A percentile compares a stretch with the other conserved stretches of the same genome.
phyloP scores from a whole-genome alignment of 2,329 filamentous ascomycete genomes.

The Clonostachys chloroleuca region DNA sequence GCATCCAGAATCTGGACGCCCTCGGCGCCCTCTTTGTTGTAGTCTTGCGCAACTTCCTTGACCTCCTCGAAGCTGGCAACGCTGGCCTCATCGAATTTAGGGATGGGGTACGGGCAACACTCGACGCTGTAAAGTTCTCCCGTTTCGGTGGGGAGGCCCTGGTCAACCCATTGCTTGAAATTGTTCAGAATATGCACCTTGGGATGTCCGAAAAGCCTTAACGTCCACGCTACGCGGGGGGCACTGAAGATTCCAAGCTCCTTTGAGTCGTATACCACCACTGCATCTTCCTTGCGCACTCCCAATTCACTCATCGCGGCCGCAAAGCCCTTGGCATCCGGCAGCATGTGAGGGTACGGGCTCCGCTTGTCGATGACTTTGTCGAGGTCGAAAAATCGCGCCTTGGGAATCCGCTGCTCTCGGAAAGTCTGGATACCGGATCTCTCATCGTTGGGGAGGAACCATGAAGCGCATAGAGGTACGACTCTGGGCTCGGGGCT shows the following conservation, averaged over 20 bases:
- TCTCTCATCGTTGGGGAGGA: slow-evolving; percentile 86
- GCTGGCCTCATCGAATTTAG: slow-evolving; percentile 53
- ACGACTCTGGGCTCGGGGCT: slow-evolving; percentile 80
- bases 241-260: slow-evolving; percentile 94
- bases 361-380: slow-evolving; percentile 82
- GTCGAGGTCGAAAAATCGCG: slow-evolving; percentile 96
- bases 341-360: slow-evolving; percentile 96
- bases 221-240: slow-evolving; percentile 89
- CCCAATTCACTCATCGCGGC: slow-evolving; percentile 85
- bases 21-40: slow-evolving; percentile 78
- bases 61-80: slow-evolving; percentile 82
- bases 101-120: slow-evolving; percentile 61
- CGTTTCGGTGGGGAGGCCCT: slow-evolving; percentile 78
- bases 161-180: slow-evolving; percentile 87
- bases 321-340: slow-evolving; percentile 74
- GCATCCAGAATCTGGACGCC: slow-evolving; percentile 89
- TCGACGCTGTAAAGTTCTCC: slow-evolving; percentile 67
- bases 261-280: slow-evolving; percentile 91
- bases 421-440: slow-evolving; percentile 78
- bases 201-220: slow-evolving; percentile 83
- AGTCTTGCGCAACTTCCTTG: slow-evolving; percentile 68
- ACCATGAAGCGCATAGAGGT: slow-evolving; percentile 91
- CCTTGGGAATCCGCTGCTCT: slow-evolving; percentile 78
- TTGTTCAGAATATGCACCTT: slow-evolving; percentile 92
- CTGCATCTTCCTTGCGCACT: slow-evolving; percentile 78